These are phyloP conservation scores for Coemansia sp. DNA, from an alignment of 192 early-diverging fungal species.

Conservation along the genomic window DNA sequence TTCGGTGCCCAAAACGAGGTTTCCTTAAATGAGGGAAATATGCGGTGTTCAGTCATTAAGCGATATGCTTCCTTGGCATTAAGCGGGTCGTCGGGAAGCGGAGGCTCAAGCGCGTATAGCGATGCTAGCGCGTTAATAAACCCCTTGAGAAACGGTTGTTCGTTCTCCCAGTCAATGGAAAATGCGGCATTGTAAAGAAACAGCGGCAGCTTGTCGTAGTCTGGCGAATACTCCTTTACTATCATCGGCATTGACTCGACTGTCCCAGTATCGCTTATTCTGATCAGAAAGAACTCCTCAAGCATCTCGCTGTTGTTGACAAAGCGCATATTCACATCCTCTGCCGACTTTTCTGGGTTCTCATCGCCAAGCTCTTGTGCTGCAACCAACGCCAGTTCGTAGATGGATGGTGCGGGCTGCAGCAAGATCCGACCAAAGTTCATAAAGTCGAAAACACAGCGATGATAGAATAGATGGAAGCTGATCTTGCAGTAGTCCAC, in stretches of 20 bases:
- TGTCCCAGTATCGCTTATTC: constrained; percentile 63
- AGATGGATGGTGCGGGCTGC: constrained; percentile 64
- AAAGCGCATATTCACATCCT: constrained; percentile 23
- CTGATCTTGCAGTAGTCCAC: constrained; percentile 76
- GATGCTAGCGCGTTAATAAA: constrained; percentile 59
- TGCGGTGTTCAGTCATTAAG: constrained; percentile 70
- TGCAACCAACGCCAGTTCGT: constrained; percentile 69
- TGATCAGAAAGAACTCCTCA: constrained; percentile 84
- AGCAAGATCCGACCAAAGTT: constrained; percentile 83
- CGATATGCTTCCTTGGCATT: constrained; percentile 56
- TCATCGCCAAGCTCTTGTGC: constrained; percentile 25
- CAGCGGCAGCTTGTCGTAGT: constrained; percentile 79
- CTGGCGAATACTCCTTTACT: constrained; percentile 77
- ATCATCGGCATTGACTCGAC: constrained; percentile 77
- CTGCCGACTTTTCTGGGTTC: constrained; percentile 28
- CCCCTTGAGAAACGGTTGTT: constrained; percentile 81
- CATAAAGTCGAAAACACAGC: constrained; percentile 74
- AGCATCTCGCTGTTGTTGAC: constrained; percentile 72
- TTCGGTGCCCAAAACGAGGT: constrained; percentile 68
- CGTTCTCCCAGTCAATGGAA: constrained; percentile 82
- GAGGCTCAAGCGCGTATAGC: constrained; percentile 56
- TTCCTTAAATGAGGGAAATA: constrained; percentile 79
- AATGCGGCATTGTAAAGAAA: constrained; percentile 80
- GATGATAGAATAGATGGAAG: constrained; percentile 89
- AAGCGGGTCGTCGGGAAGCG: constrained; percentile 36